These are phyloP conservation scores for Bruguiera hainesii DNA, from an alignment of 441 rosid species.

Conservation along the genomic window DNA sequence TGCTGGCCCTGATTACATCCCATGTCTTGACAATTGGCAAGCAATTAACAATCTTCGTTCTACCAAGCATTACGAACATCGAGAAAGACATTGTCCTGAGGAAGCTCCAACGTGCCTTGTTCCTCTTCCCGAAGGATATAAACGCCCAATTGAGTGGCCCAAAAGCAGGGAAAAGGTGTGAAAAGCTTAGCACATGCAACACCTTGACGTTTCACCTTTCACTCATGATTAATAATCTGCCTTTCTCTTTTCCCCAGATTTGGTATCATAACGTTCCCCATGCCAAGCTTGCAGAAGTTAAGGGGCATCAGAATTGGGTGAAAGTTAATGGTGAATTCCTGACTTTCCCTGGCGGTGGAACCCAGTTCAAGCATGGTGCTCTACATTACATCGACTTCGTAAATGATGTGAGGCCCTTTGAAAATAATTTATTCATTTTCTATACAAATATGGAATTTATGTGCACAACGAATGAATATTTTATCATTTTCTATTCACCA, in stretches of 20 bases:
- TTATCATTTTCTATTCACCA: too few species aligned
- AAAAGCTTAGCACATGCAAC: background rate
- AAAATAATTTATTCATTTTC: constrained; percentile 2
- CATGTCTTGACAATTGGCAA: constrained; percentile 86
- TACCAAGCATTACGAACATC: constrained; percentile 92
- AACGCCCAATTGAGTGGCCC: constrained; percentile 78
- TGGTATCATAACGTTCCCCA: constrained; percentile 95
- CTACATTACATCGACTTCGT: constrained; percentile 94
- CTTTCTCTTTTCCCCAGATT: constrained; percentile 44
- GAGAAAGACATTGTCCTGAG: constrained; percentile 95
- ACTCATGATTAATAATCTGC: constrained; percentile 9
- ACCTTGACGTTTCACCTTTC: background rate
- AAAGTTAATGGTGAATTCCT: constrained; percentile 86
- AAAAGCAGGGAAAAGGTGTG: constrained; percentile 89
- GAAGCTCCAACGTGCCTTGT: constrained; percentile 86
- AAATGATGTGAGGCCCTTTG: constrained; percentile 52
- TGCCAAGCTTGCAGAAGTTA: constrained; percentile 70
- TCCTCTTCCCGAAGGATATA: constrained; percentile 83
- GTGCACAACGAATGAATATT: background rate
- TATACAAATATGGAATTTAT: background rate
- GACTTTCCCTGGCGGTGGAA: constrained; percentile 98
- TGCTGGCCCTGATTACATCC: constrained; percentile 87
- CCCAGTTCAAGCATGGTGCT: constrained; percentile 97
- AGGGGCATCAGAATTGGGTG: constrained; percentile 99
- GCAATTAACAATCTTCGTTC: constrained; percentile 64